Conservation (phyloP, 495 filamentous ascomycete species). For the Cenococcum geophilum region DNA sequence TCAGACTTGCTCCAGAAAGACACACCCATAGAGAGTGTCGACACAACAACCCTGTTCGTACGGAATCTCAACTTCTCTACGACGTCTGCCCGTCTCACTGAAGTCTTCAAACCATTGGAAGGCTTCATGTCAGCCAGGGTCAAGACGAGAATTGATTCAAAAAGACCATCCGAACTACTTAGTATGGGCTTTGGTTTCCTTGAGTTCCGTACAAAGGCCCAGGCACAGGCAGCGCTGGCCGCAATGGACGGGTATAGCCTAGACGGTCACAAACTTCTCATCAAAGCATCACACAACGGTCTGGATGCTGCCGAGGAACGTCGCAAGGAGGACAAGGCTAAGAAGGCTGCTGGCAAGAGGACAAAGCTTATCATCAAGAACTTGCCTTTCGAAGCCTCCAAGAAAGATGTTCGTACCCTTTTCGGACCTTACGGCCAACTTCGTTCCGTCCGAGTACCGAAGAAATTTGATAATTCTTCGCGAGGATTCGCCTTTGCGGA, state of each 20-base stretch:
- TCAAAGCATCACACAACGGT: constrained; percentile 79
- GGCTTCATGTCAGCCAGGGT: constrained; percentile 79
- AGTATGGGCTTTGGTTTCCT: constrained; percentile 97
- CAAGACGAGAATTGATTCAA: constrained; percentile 80
- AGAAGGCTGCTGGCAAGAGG: constrained; percentile 61
- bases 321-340: constrained; percentile 69
- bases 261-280: constrained; percentile 74
- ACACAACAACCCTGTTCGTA: constrained; percentile 79
- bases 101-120: constrained; percentile 70
- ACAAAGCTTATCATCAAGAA: constrained; percentile 99
- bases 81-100: constrained; percentile 62
- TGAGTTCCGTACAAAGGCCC: constrained; percentile 70
- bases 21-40: constrained; percentile 45
- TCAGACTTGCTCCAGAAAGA: constrained; percentile 49
- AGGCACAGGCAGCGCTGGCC: constrained; percentile 69
- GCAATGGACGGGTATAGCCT: constrained; percentile 84
- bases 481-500: constrained; percentile 97
- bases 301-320: constrained; percentile 80
- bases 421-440: constrained; percentile 88
- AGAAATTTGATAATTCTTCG: constrained; percentile 81
- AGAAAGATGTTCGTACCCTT: constrained; percentile 80
- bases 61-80: constrained; percentile 93
- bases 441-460: constrained; percentile 83
- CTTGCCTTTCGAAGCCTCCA: constrained; percentile 88
- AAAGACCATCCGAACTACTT: constrained; percentile 48